These are phyloP conservation scores for Paecilomyces dactylethromorphus DNA, from an alignment of 2,329 filamentous ascomycete species.

Conservation along the genomic window DNA sequence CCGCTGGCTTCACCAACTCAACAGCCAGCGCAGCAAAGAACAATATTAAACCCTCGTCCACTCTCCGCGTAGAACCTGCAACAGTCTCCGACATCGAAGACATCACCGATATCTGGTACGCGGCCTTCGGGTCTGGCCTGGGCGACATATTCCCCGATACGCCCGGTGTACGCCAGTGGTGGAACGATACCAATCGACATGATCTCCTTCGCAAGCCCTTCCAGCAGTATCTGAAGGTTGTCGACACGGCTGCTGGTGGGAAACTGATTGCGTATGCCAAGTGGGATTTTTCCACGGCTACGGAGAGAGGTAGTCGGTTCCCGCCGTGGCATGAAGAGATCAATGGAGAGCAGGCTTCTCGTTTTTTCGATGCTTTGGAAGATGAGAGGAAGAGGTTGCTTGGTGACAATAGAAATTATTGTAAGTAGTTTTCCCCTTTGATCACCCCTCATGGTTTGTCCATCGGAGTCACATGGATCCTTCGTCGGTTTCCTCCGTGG, in stretches of 20 bases:
- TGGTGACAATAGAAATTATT: constrained; percentile 19
- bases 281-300: constrained; percentile 19
- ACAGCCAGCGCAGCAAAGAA: neutral
- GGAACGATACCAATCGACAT: constrained; percentile 11
- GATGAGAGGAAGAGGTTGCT: constrained; percentile 14
- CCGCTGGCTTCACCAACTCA: neutral
- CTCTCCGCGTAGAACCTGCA: constrained; percentile 3
- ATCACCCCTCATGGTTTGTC: neutral
- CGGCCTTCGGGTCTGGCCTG: constrained; percentile 16
- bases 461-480: neutral
- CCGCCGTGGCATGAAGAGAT: constrained; percentile 20
- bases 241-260: constrained; percentile 13
- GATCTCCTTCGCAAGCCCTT: constrained; percentile 18
- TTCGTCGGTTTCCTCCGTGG: too few species aligned
- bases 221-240: constrained; percentile 19
- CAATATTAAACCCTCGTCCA: neutral
- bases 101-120: constrained; percentile 18
- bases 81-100: constrained; percentile 17
- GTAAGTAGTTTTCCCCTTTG: constrained; percentile 9
- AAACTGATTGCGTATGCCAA: constrained; percentile 21
- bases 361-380: constrained; percentile 15
- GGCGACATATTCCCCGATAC: constrained; percentile 19
- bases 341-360: constrained; percentile 9
- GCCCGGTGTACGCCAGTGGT: constrained; percentile 19
- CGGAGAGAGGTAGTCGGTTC: constrained; percentile 19